phyloP scores from a whole-genome alignment of 768 basidiomycete species.

The Tulasnella sp. region DNA sequence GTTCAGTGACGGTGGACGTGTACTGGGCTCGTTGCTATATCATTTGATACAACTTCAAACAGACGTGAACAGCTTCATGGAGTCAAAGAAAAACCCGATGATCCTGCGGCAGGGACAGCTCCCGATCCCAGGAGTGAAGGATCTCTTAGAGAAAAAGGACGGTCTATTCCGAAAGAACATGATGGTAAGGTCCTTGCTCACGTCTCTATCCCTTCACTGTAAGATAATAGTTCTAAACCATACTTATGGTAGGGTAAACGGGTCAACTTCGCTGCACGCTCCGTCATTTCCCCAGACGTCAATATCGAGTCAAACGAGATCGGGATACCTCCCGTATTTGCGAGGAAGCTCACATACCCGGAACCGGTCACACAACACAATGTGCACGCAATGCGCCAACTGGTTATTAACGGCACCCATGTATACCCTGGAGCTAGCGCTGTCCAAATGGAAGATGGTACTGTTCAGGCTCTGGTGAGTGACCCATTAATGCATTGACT shows the following conservation, averaged over 20 bases:
- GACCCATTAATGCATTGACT: background rate
- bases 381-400: conserved; percentile 74
- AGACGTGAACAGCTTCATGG: conserved; percentile 94
- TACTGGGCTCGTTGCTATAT: conserved; percentile 65
- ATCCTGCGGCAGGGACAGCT: conserved; percentile 78
- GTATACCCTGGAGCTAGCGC: conserved; percentile 87
- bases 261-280: conserved; percentile 97
- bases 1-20: conserved; percentile 34
- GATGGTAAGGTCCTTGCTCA: conserved; percentile 59
- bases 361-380: conserved; percentile 93
- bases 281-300: conserved; percentile 99
- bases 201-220: conserved; percentile 4
- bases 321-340: conserved; percentile 95
- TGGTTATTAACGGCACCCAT: conserved; percentile 84
- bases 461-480: conserved; percentile 67
- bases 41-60: conserved; percentile 81
- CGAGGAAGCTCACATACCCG: conserved; percentile 90
- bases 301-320: conserved; percentile 99
- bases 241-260: conserved; percentile 71
- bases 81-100: conserved; percentile 88
- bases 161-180: conserved; percentile 96
- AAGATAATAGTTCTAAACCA: background rate
- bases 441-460: conserved; percentile 93
- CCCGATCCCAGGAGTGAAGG: conserved; percentile 90
- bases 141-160: conserved; percentile 96